Base-by-base conservation (phyloP, 202 grass and related monocot genomes). In the Zoysia matrella region DNA sequence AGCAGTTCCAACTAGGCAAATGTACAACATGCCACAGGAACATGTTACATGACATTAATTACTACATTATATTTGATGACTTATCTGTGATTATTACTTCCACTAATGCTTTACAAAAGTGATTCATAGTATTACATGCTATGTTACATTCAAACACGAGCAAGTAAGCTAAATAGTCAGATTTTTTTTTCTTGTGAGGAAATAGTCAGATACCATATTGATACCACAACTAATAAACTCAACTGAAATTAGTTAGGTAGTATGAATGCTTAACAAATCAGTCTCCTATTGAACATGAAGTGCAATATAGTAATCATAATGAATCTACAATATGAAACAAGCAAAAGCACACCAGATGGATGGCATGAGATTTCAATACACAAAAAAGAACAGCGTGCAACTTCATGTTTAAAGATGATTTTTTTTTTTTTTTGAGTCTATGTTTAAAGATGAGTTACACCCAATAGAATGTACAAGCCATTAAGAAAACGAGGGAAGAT, bases 151-250 rank as follows among this genome's bases (percentile, higher is more conserved):
- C 13, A 76, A 58, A 55, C 52, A 76, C 51, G 14, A 70, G 6
- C 13, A 70, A 62, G n/a, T 4, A 15, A 76, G 47, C 53, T 61
- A 22, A 22, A 22, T 22, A 22, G 22, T 22, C 22, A 22, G 22
- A 22, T 22, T 22, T 22, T 22, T 22, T 22, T 22, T 22, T 22
- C 22, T 22, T 22, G 22, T 22, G 22, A 22, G 22, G 22, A 70
- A 76, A 70, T 39, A 69, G 49, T 76, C 46, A n/a, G n/a, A 77
- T 73, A 52, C 9, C 47, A 81, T n/a, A 67, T 80, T 22, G 22
- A 22, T 30, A 49, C 5, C 18, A 68, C 45, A 12, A 36, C 16
- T 47, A 10, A 11, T 69, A 13, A 69, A 11, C 64, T 51, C 9
- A 69, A 53, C 13, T 7, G 10, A 60, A 58, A 50, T 60, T 60